Evolutionary conservation across 139 green algal species (phyloP).

Genomic region (Micractinium sp.): DNA sequence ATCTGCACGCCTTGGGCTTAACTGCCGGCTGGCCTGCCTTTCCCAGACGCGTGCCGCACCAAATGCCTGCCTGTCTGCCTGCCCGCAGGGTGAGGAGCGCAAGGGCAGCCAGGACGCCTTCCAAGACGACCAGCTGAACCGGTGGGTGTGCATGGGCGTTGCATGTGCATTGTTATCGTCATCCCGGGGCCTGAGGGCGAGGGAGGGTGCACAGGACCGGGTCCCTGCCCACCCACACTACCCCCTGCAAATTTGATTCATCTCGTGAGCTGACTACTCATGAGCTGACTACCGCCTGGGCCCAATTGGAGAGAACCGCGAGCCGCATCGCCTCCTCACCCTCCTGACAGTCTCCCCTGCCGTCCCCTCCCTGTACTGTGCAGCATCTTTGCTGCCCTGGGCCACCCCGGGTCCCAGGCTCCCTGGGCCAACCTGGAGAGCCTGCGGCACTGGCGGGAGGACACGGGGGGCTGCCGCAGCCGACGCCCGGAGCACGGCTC

Average conservation of each 20-base stretch:
- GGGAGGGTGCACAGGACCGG: too few species aligned
- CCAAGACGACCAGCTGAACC: constrained; percentile 65
- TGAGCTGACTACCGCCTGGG: too few species aligned
- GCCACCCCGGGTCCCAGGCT: constrained; percentile 51
- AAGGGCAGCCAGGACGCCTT: constrained; percentile 61
- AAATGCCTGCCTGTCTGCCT: not conserved
- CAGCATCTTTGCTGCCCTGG: constrained; percentile 58
- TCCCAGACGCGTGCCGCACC: too few species aligned
- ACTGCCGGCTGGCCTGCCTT: too few species aligned
- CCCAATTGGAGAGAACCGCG: too few species aligned
- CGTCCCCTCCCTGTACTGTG: not conserved
- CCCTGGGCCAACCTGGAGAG: constrained; percentile 61
- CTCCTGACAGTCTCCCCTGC: not conserved
- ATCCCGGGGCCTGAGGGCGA: too few species aligned
- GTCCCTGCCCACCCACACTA: too few species aligned
- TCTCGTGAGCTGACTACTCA: too few species aligned
- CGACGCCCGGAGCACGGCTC: constrained; percentile 36
- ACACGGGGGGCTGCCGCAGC: constrained; percentile 58
- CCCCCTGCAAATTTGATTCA: too few species aligned
- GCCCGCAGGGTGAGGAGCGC: constrained; percentile 51
- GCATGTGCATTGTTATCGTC: too few species aligned
- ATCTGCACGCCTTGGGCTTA: too few species aligned
- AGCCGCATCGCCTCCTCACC: too few species aligned
- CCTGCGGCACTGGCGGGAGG: constrained; percentile 68
- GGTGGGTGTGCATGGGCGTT: constrained; percentile 37